Evolutionary conservation across 2,329 filamentous ascomycete species (phyloP).

Genomic region (Cladosporium velox): DNA sequence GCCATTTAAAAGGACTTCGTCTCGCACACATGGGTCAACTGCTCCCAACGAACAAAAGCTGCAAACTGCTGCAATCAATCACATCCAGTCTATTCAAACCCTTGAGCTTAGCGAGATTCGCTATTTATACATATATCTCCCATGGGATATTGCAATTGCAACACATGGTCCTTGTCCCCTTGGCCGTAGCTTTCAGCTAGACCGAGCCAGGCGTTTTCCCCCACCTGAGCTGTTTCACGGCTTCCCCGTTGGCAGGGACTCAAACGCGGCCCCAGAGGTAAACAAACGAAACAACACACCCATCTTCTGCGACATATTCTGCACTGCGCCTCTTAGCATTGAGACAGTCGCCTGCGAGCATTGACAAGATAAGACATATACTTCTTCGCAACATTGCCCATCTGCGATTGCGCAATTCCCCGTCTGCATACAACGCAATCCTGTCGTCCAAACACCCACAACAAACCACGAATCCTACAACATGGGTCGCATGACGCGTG

Average conservation of each 20-base stretch:
- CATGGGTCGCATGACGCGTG: slow-evolving; percentile 46
- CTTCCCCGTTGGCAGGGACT: slow-evolving; percentile 5
- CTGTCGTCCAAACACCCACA: background rate
- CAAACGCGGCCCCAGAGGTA: background rate
- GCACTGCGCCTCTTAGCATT: background rate
- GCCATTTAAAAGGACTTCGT: too few relatives aligned
- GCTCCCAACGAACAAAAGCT: background rate
- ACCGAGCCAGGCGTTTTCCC: background rate
- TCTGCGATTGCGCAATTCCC: background rate
- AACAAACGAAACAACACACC: background rate
- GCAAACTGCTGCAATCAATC: too few relatives aligned
- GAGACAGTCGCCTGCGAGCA: background rate
- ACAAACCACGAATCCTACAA: slow-evolving; percentile 9
- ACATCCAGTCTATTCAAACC: too few relatives aligned
- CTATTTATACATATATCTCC: background rate
- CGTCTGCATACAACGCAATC: background rate
- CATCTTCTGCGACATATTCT: slow-evolving; percentile 5
- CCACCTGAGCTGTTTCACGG: background rate
- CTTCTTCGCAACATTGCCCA: background rate
- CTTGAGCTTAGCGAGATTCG: background rate
- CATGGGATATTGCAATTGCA: background rate
- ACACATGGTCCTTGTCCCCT: background rate
- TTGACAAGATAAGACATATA: background rate
- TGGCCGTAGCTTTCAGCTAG: slow-evolving; percentile 9
- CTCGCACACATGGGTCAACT: background rate